phyloP scores from a whole-genome alignment of 352 stramenopile species.

The Pythium angustatum region DNA sequence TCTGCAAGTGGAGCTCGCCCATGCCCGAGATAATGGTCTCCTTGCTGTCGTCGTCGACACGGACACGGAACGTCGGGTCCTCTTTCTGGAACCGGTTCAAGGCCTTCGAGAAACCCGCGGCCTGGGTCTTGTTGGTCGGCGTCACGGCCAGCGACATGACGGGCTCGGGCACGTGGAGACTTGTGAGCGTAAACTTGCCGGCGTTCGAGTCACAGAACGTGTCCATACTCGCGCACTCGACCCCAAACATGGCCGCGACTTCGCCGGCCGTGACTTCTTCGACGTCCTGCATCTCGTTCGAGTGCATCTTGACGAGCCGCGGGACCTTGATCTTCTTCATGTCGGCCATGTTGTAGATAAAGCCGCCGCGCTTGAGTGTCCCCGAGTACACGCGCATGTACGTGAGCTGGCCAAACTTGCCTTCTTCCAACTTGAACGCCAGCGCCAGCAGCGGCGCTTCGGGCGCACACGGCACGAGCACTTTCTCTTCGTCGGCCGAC shows the following conservation, averaged over 20 bases:
- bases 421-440: conserved; percentile 99
- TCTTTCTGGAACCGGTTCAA: conserved; percentile 97
- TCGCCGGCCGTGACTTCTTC: conserved; percentile 93
- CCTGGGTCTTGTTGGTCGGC: conserved; percentile 93
- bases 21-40: conserved; percentile 99
- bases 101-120: conserved; percentile 96
- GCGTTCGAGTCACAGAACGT: conserved; percentile 93
- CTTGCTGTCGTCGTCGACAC: conserved; percentile 96
- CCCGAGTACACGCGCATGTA: conserved; percentile 96
- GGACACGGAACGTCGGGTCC: conserved; percentile 97
- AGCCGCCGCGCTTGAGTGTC: conserved; percentile 81
- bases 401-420: conserved; percentile 98
- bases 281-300: conserved; percentile 99
- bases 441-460: conserved; percentile 94
- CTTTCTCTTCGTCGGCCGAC: conserved; percentile 89
- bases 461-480: conserved; percentile 84
- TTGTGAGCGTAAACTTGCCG: conserved; percentile 94
- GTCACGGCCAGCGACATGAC: conserved; percentile 98
- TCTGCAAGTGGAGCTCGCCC: conserved; percentile 98
- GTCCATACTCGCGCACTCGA: conserved; percentile 99
- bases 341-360: conserved; percentile 89
- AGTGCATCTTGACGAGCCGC: conserved; percentile 99
- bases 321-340: conserved; percentile 96
- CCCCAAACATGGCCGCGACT: conserved; percentile 98
- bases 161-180: conserved; percentile 97